phyloP scores from a whole-genome alignment of 306 rosid species.

The Dalbergia cochinchinensis region DNA sequence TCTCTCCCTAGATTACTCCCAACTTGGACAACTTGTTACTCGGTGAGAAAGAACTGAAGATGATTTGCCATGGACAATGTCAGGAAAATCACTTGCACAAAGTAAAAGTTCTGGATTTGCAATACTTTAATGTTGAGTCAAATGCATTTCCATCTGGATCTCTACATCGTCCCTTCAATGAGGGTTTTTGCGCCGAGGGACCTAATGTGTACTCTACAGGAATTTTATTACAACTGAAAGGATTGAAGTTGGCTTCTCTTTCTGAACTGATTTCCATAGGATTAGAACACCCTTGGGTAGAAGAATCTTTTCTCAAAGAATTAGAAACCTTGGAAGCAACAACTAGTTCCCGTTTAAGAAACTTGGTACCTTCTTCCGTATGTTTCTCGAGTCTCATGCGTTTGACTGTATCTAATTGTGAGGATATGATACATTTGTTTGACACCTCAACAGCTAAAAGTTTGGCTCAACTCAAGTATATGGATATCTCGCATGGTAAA shows the following conservation, averaged over 20 bases:
- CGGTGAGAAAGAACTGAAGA: neutral
- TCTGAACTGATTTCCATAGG: constrained; percentile 10
- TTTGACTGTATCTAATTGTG: neutral
- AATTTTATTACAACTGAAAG: neutral
- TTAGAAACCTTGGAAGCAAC: neutral
- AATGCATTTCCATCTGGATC: neutral
- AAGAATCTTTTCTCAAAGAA: neutral
- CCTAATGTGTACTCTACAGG: neutral
- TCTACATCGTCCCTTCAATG: neutral
- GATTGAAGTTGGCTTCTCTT: neutral
- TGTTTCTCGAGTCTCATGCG: neutral
- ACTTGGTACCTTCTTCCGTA: neutral
- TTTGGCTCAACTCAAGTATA: neutral
- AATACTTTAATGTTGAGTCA: neutral
- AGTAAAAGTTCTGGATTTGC: neutral
- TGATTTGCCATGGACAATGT: neutral
- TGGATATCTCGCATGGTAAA: neutral
- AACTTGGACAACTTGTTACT: neutral
- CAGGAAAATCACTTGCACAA: neutral
- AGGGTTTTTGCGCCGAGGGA: neutral
- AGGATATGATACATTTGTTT: neutral
- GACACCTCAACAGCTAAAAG: neutral
- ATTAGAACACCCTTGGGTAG: constrained; percentile 27
- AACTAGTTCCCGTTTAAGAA: neutral
- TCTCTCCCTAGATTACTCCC: constrained; percentile 3